These are phyloP conservation scores for Ensete ventricosum DNA, from an alignment of 176 grass and related monocot species.

Conservation along the genomic window DNA sequence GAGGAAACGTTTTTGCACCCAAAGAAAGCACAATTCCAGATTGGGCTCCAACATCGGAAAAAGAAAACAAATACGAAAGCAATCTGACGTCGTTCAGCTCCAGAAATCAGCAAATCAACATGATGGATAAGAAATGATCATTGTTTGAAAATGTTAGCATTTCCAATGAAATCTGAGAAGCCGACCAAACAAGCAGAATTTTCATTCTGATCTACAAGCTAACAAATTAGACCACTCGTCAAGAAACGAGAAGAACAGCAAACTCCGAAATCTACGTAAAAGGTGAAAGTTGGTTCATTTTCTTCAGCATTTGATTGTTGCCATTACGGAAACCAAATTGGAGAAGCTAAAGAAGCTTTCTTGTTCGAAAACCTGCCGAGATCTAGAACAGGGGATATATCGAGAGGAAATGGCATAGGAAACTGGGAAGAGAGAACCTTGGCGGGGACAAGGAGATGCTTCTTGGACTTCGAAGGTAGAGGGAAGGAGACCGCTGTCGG, in stretches of 20 bases:
- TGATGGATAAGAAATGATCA: not conserved
- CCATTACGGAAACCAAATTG: not conserved
- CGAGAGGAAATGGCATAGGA: not conserved
- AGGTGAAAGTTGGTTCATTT: no score
- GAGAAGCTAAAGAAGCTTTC: not conserved
- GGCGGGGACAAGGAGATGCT: constrained; percentile 1
- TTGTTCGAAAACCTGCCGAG: not conserved
- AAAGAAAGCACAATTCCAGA: not conserved
- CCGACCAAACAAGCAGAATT: no score
- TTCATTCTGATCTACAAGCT: no score
- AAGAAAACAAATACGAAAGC: not conserved
- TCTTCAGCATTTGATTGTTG: not conserved
- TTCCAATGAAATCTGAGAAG: not conserved
- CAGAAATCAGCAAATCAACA: not conserved
- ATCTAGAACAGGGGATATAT: not conserved
- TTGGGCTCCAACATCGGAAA: not conserved
- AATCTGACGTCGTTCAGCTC: not conserved
- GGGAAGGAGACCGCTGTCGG: not conserved
- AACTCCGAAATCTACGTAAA: not conserved
- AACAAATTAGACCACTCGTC: no score
- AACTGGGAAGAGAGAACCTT: not conserved
- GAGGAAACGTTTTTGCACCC: not conserved
- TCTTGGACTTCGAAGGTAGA: not conserved
- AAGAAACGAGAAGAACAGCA: not conserved
- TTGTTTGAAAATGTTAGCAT: not conserved